Base-by-base conservation (phyloP, 495 filamentous ascomycete genomes). In the Talaromyces wortmannii region DNA sequence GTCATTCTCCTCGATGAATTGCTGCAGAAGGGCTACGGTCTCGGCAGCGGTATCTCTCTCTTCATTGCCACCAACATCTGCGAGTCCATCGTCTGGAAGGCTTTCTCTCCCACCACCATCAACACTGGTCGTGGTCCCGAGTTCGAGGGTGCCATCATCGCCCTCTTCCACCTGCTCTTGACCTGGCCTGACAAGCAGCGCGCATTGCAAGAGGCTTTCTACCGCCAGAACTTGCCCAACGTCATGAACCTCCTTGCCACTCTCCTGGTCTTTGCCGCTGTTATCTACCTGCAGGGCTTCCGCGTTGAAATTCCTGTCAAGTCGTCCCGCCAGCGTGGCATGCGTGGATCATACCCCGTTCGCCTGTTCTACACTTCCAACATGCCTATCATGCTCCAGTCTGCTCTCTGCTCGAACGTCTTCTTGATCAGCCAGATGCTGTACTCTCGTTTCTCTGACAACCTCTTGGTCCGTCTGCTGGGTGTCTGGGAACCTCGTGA, bases 51-150 rank as follows among this genome's bases (percentile, higher is more conserved):
- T 76, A 99, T 99, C 72, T 96, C 91, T 45, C 87, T 99, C 53
- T 99, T 99, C 84, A 99, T 99, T 69, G 95, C 95, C 53, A 99
- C 95, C 78, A 97, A 97, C 83, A 97, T 99, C 76, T 99, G 95
- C 86, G 95, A 99, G 77, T 96, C 91, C 33, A 99, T 99, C 70
- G 86, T 99, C 72, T 99, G 95, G 95, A 96, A 96, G 80, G 95
- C 95, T 16, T 97, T 97, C 80, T 96, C 91, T 52, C 95, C 95
- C 30, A 99, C 95, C 13, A 97, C 94, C 67, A 95, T 99, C 77
- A 99, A 99, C 80, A 97, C 95, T 56, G 95, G 95, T 58, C 90
- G 95, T 79, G 95, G 95, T 51, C 95, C 95, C 64, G 95, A 99
- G 75, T 99, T 97, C 69, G 95, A 99, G 79, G 95, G 95, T 70